Evolutionary conservation across 176 grass and related monocot species (phyloP).

Genomic region (Oryza nivara): DNA sequence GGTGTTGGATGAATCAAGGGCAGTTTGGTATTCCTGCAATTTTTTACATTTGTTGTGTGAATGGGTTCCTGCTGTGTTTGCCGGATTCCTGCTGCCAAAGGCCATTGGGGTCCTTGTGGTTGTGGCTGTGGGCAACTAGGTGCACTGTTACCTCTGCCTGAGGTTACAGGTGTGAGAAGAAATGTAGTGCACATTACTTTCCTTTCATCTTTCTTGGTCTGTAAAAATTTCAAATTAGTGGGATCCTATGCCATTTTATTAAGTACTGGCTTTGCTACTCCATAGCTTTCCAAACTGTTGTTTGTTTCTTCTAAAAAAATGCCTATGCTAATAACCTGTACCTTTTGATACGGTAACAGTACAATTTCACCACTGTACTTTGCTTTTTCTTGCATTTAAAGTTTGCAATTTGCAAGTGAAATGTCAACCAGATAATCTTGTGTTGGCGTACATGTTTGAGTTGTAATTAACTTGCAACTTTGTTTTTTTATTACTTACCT

Average conservation of each 20-base stretch:
- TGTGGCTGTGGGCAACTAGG: background rate
- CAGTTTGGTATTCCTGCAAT: constrained; percentile 23
- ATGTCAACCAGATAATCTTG: background rate
- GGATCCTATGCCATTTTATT: background rate
- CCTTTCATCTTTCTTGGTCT: background rate
- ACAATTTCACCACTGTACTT: background rate
- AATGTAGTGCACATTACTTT: background rate
- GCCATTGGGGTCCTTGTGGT: constrained; percentile 19
- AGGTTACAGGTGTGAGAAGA: constrained; percentile 6
- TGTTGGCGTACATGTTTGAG: background rate
- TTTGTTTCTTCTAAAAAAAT: background rate
- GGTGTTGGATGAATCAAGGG: constrained; percentile 17
- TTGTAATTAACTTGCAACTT: background rate
- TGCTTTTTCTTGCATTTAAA: constrained; percentile 8
- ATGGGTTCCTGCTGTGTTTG: constrained; percentile 33
- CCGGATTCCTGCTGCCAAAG: constrained; percentile 47
- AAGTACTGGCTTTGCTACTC: background rate
- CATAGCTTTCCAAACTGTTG: background rate
- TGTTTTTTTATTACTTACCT: background rate
- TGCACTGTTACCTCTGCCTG: constrained; percentile 42
- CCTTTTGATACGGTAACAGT: background rate
- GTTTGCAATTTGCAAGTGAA: background rate
- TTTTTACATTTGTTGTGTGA: constrained; percentile 32
- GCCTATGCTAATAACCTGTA: background rate
- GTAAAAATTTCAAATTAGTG: constrained; percentile 6